These are phyloP conservation scores for Cucurbita moschata DNA, from an alignment of 306 rosid genomes.

Conservation along the genomic window DNA sequence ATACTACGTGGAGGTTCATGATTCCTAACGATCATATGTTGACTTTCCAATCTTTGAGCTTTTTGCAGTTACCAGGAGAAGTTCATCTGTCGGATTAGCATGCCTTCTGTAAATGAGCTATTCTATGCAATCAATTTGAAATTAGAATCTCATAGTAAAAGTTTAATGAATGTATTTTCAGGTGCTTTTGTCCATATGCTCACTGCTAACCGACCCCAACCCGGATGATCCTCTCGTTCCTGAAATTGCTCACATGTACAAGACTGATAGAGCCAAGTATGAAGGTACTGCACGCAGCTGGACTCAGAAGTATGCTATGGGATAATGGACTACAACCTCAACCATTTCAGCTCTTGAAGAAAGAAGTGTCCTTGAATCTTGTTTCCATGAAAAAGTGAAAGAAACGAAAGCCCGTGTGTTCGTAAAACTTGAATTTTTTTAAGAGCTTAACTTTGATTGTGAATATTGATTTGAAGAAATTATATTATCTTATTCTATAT, in stretches of 20 bases:
- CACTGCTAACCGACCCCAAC: conserved; percentile 72
- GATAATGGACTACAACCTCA: conserved; percentile 13
- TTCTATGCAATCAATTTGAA: not conserved
- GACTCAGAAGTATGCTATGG: conserved; percentile 86
- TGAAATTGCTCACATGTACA: conserved; percentile 89
- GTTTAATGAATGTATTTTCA: conserved; percentile 4
- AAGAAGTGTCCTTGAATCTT: conserved; percentile 12
- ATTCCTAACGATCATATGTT: too few relatives aligned
- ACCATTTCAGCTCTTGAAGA: conserved; percentile 5
- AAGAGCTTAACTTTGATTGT: conserved; percentile 32
- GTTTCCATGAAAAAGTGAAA: conserved; percentile 18
- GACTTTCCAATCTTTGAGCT: too few relatives aligned
- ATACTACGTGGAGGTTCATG: too few relatives aligned
- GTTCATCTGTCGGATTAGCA: not conserved
- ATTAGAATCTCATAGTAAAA: not conserved
- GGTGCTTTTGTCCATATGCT: conserved; percentile 83
- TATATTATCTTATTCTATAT: conserved; percentile 18
- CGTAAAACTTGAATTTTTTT: conserved; percentile 19
- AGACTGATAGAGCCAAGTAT: conserved; percentile 63
- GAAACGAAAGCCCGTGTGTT: conserved; percentile 15
- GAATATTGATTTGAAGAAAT: conserved; percentile 40
- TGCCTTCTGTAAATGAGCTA: not conserved
- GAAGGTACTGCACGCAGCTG: conserved; percentile 96
- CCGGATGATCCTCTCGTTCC: conserved; percentile 88
- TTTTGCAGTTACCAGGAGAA: not conserved